These are phyloP conservation scores for Phytopythium delawarense DNA, from an alignment of 352 stramenopile genomes.

Conservation along the genomic window DNA sequence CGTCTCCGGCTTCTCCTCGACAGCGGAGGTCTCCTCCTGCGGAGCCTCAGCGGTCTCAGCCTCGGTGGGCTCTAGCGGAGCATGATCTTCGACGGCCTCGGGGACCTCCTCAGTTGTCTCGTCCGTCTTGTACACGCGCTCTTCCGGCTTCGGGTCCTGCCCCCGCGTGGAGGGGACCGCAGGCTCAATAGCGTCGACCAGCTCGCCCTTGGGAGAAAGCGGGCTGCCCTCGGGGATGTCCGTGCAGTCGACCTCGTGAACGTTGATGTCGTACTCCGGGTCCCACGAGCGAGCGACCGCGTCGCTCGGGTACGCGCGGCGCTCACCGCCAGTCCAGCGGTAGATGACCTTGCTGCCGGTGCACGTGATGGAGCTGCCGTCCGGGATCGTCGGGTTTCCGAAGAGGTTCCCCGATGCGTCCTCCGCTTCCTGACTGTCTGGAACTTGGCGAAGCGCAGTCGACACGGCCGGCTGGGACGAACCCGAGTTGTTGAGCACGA, in stretches of 20 bases:
- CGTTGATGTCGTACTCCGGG: slow-evolving; percentile 1
- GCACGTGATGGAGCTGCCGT: slow-evolving; percentile 1
- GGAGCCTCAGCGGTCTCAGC: not conserved
- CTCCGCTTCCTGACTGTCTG: not conserved
- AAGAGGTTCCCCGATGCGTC: not conserved
- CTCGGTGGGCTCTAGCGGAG: not conserved
- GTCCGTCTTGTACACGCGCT: not conserved
- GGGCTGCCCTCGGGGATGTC: not conserved
- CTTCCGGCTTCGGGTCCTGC: not conserved
- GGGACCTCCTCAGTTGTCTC: not conserved
- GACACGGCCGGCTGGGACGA: not conserved
- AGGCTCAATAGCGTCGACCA: not conserved
- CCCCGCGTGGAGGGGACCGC: not conserved
- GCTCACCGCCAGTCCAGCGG: not conserved
- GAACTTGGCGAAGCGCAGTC: not conserved
- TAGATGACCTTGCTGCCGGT: not conserved
- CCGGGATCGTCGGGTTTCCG: not conserved
- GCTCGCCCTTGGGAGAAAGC: slow-evolving; percentile 1
- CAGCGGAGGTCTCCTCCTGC: not conserved
- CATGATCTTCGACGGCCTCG: not conserved
- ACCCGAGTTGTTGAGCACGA: slow-evolving; percentile 6
- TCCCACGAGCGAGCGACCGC: not conserved
- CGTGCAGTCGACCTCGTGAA: slow-evolving; percentile 2
- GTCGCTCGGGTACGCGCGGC: not conserved
- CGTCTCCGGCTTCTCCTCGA: not conserved